A percentile compares a stretch with the other conserved stretches of the same genome.
Evolutionary conservation across 2,329 filamentous ascomycete genomes (phyloP).

Genomic region (Aspergillus sp.): DNA sequence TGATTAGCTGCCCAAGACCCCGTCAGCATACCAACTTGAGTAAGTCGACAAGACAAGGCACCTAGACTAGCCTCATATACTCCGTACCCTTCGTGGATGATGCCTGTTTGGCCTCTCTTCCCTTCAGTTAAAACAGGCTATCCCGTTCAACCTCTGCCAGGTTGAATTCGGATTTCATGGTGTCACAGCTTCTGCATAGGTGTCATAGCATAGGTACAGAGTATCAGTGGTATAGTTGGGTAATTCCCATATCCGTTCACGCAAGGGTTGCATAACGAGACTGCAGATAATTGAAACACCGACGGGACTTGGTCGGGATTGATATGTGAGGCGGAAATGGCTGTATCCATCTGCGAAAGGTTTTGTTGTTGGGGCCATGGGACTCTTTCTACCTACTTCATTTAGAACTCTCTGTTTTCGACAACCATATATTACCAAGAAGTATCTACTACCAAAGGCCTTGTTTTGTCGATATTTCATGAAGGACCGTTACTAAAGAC

Average conservation of each 20-base stretch:
- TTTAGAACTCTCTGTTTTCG: no score
- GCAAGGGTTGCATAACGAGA: background rate
- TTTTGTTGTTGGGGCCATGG: no score
- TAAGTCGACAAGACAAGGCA: background rate
- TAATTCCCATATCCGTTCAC: no score
- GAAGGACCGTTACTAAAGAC: no score
- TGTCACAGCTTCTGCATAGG: background rate
- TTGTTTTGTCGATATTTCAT: no score
- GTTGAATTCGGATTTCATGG: no score
- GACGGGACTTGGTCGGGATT: background rate
- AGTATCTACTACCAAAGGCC: no score
- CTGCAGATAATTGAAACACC: background rate
- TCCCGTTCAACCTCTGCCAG: background rate
- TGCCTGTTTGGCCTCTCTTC: background rate
- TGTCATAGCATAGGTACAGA: background rate
- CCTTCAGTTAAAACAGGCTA: background rate
- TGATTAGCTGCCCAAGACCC: no score
- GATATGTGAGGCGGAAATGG: background rate
- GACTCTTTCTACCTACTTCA: no score
- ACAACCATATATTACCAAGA: no score
- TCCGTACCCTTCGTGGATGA: background rate
- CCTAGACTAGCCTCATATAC: background rate
- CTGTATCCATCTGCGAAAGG: no score
- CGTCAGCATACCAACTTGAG: background rate
- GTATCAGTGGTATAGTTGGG: no score